Evolutionary conservation across 2,329 filamentous ascomycete species (phyloP).

Genomic region (Ophiostoma himal-ulmi): DNA sequence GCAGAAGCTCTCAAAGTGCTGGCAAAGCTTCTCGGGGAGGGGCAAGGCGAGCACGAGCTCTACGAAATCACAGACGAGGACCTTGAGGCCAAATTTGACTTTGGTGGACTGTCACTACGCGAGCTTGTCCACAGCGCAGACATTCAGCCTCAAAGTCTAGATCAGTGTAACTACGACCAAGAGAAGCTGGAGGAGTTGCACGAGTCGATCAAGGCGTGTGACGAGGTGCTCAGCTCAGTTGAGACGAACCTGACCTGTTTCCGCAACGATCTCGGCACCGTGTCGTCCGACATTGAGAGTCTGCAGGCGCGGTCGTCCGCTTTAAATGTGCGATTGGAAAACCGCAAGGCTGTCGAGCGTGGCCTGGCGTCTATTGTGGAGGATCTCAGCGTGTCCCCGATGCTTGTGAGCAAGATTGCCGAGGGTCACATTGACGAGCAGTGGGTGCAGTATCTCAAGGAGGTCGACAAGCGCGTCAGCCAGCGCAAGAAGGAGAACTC

Average conservation of each 20-base stretch:
- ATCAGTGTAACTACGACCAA: conserved; percentile 59
- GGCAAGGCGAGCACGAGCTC: neutral
- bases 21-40: conserved; percentile 40
- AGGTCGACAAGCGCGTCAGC: conserved; percentile 70
- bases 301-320: conserved; percentile 80
- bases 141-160: neutral
- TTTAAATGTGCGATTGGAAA: conserved; percentile 78
- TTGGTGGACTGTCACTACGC: conserved; percentile 68
- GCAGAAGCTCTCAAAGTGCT: conserved; percentile 69
- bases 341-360: conserved; percentile 83
- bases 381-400: conserved; percentile 81
- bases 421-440: conserved; percentile 85
- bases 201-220: conserved; percentile 80
- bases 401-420: conserved; percentile 74
- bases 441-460: conserved; percentile 76
- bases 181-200: conserved; percentile 86
- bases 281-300: conserved; percentile 92
- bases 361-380: conserved; percentile 83
- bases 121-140: conserved; percentile 51
- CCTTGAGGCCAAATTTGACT: conserved; percentile 65
- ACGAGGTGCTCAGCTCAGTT: conserved; percentile 87
- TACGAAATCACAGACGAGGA: conserved; percentile 42
- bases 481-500: conserved; percentile 27
- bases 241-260: conserved; percentile 90
- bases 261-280: conserved; percentile 82